Evolutionary conservation across 345 rosid species (phyloP).

Genomic region (Lumnitzera racemosa): DNA sequence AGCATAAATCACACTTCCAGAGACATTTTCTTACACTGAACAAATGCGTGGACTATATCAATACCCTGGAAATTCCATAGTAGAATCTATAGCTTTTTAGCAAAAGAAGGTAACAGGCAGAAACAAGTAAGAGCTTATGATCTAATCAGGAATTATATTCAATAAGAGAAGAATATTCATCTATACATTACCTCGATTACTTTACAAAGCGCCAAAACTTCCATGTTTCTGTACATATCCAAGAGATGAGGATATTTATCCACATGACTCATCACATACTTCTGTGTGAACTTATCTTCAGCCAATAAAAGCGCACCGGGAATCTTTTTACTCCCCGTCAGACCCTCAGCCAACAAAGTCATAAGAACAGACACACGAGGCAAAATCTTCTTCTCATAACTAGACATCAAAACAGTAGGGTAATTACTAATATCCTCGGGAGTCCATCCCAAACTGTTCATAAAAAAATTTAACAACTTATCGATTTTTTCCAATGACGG

Average conservation of each 20-base stretch:
- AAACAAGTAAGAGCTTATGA: too few relatives aligned
- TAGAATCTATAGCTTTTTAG: too few relatives aligned
- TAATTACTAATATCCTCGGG: background rate
- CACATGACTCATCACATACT: background rate
- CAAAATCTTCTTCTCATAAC: constrained; percentile 10
- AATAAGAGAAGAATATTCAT: too few relatives aligned
- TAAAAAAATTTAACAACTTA: constrained; percentile 7
- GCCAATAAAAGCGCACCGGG: background rate
- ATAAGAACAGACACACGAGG: constrained; percentile 8
- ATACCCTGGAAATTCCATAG: too few relatives aligned
- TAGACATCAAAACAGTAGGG: constrained; percentile 8
- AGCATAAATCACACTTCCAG: too few relatives aligned
- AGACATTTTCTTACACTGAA: too few relatives aligned
- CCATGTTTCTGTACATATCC: constrained; percentile 4
- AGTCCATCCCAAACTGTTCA: constrained; percentile 6
- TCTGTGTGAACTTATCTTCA: constrained; percentile 3
- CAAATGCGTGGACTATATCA: too few relatives aligned
- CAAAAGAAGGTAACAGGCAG: too few relatives aligned
- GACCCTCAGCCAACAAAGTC: constrained; percentile 1
- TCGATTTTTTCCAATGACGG: constrained; percentile 6
- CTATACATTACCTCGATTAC: background rate
- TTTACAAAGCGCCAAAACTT: background rate
- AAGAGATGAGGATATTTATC: constrained; percentile 6
- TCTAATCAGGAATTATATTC: too few relatives aligned
- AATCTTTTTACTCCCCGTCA: background rate